These are phyloP conservation scores for Trypanosoma grayi DNA, from an alignment of 208 protist species.

Conservation along the genomic window DNA sequence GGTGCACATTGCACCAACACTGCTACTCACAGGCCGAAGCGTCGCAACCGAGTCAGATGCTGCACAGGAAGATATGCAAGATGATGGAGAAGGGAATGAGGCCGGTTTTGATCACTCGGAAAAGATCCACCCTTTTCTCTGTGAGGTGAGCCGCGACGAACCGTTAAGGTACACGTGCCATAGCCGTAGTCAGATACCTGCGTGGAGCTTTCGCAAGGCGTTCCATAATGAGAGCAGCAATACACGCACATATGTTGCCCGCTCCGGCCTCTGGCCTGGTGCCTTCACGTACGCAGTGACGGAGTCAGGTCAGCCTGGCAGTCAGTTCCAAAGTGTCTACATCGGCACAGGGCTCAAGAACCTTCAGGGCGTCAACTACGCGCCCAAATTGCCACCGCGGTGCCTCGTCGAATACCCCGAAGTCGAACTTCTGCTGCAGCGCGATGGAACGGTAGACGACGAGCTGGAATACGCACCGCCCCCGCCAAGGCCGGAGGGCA, in stretches of 20 bases:
- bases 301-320: conserved; percentile 58
- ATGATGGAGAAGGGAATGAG: conserved; percentile 27
- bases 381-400: conserved; percentile 67
- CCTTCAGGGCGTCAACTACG: conserved; percentile 52
- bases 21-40: conserved; percentile 65
- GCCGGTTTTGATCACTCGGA: conserved; percentile 46
- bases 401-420: conserved; percentile 73
- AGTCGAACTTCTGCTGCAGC: conserved; percentile 65
- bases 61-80: no score
- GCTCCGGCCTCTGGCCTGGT: conserved; percentile 84
- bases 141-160: conserved; percentile 67
- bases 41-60: conserved; percentile 20
- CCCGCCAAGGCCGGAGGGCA: conserved; percentile 44
- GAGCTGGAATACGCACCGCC: conserved; percentile 82
- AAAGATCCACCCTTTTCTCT: conserved; percentile 85
- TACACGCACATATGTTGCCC: conserved; percentile 67
- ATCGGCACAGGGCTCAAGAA: conserved; percentile 87
- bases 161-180: conserved; percentile 69
- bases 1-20: conserved; percentile 83
- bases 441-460: conserved; percentile 85
- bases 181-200: conserved; percentile 64
- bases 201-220: conserved; percentile 88
- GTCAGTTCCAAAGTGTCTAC: conserved; percentile 76
- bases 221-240: conserved; percentile 75
- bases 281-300: conserved; percentile 79